Evolutionary conservation across 1,139 yeast species (phyloP), one percentile per base, ranked within the genome.

Genomic region (Sugiyamaella neomexicana): DNA sequence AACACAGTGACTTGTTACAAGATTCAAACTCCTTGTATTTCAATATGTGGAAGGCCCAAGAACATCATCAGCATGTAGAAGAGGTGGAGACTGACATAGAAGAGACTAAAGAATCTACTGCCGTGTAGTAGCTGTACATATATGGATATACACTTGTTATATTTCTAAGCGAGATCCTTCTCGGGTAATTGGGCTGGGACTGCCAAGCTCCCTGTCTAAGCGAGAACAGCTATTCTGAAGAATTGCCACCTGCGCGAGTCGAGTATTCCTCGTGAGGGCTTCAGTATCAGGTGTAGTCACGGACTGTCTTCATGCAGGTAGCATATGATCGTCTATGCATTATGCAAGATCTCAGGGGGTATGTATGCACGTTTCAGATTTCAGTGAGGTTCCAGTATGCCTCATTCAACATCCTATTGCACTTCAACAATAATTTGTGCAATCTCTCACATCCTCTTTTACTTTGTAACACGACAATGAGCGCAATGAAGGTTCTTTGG

Each of bases 1-100:
- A 83, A 0, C 99, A 93, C 68, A 69, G 72, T 34, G 77, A 76
- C 31, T 76, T 95, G 45, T 70, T 93, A 55, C 72, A 70, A 17
- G 73, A 75, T 43, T 75, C 75, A 0, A 74, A 72, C 8, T 82
- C 95, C 0, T 75, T 91, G 54, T 93, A 93, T 70, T 76, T 81
- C 15, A 83, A 82, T 58, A 77, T 93, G 67, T 93, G 99, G 99
- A 80, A 85, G 63, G 89, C 95, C 50, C 99, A 93, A 73, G 99
- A 93, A 68, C 80, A 84, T 62, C 75, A 87, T 59, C 74, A 66
- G 50, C 69, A 67, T 39, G 73, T 75, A 20, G 75, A 72, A 3
- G 31, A 29, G 12, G 50, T 20, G 25, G 25, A 52, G 10, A 9
- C 34, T 16, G 46, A 23, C 2, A 25, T 2, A 9, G 37, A 32